Evolutionary conservation across 2,329 filamentous ascomycete genomes (phyloP), one percentile per base, ranked within the genome.

Genomic region (Fusarium chuoi): DNA sequence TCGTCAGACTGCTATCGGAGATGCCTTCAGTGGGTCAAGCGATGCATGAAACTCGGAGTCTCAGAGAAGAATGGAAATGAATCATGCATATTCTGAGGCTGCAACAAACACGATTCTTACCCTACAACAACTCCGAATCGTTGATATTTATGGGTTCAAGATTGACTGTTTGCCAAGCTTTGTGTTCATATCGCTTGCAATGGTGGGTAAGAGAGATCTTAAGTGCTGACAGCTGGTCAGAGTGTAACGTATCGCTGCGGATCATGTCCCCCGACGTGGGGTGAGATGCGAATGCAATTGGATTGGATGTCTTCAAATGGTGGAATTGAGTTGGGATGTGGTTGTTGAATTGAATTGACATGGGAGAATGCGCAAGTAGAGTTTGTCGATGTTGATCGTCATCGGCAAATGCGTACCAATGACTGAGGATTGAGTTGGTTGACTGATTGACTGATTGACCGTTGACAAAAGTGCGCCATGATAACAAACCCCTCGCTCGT

Each of bases 151-250:
- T 49, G 55, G 55, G 12, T 8, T 30, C 2, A 18, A 51, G 35
- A 46, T 45, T 24, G 11, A 59, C 36, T 28, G 11, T 42, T 12
- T 48, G 62, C 45, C 48, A 35, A 48, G 60, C 39, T 41, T 52
- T 20, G 2, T 49, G 15, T 15, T 33, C 28, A 38, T 38, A 24
- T 38, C 41, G 42, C 22, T 41, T 66, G 48, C 18, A 55, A 35
- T 24, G 41, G 51, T 69, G 65, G 65, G 33, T 63, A 36, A 14
- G 14, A 12, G 7, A 20, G 36, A 42, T 22, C 52, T 46, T 42
- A 44, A 52, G 59, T 59, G 58, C 58, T 70, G 51, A 58, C 58
- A 65, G 41, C 8, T 64, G 65, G 65, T 69, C 66, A 55, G 45
- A 69, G 66, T 57, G 35, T 55, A 28, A 22, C 13, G 6, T 28